Percentiles rank a stretch among this genome's conserved stretches.
Evolutionary conservation across 495 filamentous ascomycete species (phyloP).

Genomic region (Aspergillus ellipticus): DNA sequence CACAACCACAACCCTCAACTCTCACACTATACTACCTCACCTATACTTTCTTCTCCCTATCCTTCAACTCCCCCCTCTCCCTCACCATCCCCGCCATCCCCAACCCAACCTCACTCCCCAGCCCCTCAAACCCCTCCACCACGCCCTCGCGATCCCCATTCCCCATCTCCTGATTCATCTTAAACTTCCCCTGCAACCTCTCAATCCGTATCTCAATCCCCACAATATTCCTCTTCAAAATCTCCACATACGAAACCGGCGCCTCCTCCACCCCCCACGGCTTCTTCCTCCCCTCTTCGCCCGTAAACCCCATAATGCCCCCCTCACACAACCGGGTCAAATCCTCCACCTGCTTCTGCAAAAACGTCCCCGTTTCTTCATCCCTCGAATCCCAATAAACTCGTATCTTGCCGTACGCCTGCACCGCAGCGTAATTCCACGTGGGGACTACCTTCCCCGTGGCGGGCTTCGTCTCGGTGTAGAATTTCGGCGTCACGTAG

Average conservation of each 20-base stretch:
- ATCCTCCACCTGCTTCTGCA: conserved; percentile 43
- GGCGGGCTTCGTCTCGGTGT: conserved; percentile 50
- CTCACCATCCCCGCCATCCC: conserved; percentile 43
- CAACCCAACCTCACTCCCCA: conserved; percentile 33
- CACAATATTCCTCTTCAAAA: conserved; percentile 50
- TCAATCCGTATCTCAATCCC: conserved; percentile 48
- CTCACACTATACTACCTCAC: no score
- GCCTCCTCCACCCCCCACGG: conserved; percentile 49
- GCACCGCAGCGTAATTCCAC: conserved; percentile 57
- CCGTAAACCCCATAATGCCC: conserved; percentile 43
- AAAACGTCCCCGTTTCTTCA: conserved; percentile 32
- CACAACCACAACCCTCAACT: no score
- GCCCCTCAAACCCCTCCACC: conserved; percentile 29
- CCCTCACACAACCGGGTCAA: conserved; percentile 41
- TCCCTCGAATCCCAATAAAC: conserved; percentile 40
- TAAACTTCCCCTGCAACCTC: conserved; percentile 49
- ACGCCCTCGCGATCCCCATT: conserved; percentile 44
- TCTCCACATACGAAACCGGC: conserved; percentile 41
- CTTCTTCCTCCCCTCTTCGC: conserved; percentile 12
- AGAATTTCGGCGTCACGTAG: conserved; percentile 60
- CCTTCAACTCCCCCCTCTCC: conserved; percentile 28
- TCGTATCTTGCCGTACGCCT: conserved; percentile 47
- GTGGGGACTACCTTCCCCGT: conserved; percentile 58
- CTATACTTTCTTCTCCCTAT: conserved; percentile 4
- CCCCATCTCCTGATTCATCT: conserved; percentile 53